Conservation (phyloP, 352 stramenopile species). For the Globisporangium okanoganense region DNA sequence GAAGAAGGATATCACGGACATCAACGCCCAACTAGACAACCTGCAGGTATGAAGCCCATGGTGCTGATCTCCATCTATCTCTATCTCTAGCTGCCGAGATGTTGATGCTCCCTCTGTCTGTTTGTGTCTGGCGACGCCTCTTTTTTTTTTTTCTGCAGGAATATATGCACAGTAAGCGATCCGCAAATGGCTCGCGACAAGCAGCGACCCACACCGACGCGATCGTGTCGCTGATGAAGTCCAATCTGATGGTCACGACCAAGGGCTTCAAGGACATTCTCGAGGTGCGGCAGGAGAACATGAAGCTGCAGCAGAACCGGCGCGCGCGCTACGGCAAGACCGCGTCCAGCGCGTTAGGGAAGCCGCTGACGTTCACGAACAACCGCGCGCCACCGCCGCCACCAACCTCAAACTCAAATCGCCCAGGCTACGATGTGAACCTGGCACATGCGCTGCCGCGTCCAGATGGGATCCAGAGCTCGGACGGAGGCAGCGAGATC, state of each 20-base stretch:
- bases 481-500: conserved; percentile 38
- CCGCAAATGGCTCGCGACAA: conserved; percentile 52
- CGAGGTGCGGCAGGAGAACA: conserved; percentile 82
- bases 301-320: conserved; percentile 83
- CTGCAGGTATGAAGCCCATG: conserved; percentile 37
- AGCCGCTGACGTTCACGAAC: conserved; percentile 54
- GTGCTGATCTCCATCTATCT: background rate
- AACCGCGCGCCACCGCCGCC: conserved; percentile 26
- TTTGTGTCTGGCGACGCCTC: too few relatives aligned
- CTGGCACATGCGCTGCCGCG: conserved; percentile 52
- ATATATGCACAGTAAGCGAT: conserved; percentile 70
- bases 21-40: conserved; percentile 85
- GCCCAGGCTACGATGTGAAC: conserved; percentile 33
- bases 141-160: conserved; percentile 38
- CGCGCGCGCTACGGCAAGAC: conserved; percentile 75
- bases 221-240: conserved; percentile 85
- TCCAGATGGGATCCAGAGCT: conserved; percentile 41
- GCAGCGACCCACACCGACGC: conserved; percentile 77
- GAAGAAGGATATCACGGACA: conserved; percentile 86
- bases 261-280: conserved; percentile 84
- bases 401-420: conserved; percentile 10
- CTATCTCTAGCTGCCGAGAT: background rate
- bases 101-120: background rate
- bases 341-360: conserved; percentile 62
- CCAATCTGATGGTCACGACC: conserved; percentile 73